Base-by-base conservation (phyloP, 371 early-diverging fungal genomes). In the Mortierella sp. region DNA sequence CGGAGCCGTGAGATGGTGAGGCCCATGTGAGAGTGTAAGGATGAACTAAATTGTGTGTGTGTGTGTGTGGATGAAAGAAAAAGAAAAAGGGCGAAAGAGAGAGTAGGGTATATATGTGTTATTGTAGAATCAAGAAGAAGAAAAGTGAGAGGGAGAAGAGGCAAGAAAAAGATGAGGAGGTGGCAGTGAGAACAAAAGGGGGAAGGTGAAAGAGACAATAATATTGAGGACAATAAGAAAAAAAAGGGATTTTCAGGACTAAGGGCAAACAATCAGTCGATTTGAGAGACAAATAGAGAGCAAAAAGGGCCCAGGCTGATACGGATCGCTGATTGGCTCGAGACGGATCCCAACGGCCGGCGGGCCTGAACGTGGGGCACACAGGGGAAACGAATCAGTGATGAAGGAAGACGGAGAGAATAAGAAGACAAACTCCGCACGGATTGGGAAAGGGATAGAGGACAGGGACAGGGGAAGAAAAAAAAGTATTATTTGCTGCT, bases 1-100 rank as follows among this genome's bases (percentile, higher is more conserved):
- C 68, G 68, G 68, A 68, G 24, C 68, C 68, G 38, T 42, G 68
- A 68, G 44, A 68, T 68, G 68, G 68, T 68, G n/a, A 68, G 68
- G 42, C 68, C 68, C 68, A 68, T 68, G 44, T 16, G 44, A 2
- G 50, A 50, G 50, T 50, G 11, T 8, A 24, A 42, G 19, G 13
- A 38, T 7, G 14, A 7, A 26, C 57, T 16, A n/a, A n/a, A n/a
- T n/a, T n/a, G n/a, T n/a, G n/a, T n/a, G n/a, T n/a, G n/a, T n/a
- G n/a, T n/a, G 28, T 68, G 11, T 34, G 14, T 42, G 44, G 68
- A 19, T 8, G 68, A 28, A 14, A 28, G 28, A 28, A 34, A 34
- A 16, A 34, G 63, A 14, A 31, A 31, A 16, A 31, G 31, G 14
- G 16, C 6, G 31, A 31, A 19, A 34, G 5, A 13, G 11, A 14